phyloP scores from a whole-genome alignment of 202 grass and related monocot species.

The Zizania palustris region DNA sequence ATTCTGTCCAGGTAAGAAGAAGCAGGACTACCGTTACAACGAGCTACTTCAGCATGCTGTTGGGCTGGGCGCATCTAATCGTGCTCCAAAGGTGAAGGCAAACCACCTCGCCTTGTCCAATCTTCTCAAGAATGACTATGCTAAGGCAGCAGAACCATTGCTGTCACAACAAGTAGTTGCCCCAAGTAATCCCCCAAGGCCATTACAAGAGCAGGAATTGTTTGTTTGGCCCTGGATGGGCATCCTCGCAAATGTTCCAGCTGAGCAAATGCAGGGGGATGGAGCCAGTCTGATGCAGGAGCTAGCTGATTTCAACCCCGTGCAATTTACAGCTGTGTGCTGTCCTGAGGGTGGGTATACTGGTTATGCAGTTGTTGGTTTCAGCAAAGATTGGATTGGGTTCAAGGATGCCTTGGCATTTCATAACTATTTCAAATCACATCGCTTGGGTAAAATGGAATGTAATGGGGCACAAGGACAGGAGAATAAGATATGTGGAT shows the following conservation, averaged over 20 bases:
- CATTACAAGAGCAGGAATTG: constrained; percentile 41
- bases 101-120: constrained; percentile 62
- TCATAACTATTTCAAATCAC: constrained; percentile 46
- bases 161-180: constrained; percentile 21
- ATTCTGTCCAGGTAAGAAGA: constrained; percentile 65
- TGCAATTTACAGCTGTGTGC: constrained; percentile 20
- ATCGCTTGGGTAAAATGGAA: constrained; percentile 40
- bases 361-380: constrained; percentile 48
- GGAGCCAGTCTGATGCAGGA: constrained; percentile 39
- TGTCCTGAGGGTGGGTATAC: constrained; percentile 34
- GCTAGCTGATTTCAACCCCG: constrained; percentile 50
- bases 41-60: constrained; percentile 67
- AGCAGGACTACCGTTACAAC: constrained; percentile 59
- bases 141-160: constrained; percentile 38
- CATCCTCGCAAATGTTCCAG: constrained; percentile 62
- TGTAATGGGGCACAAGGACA: constrained; percentile 26
- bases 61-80: constrained; percentile 56
- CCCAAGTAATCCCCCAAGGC: constrained; percentile 38
- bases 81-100: constrained; percentile 52
- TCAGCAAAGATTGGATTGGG: constrained; percentile 62
- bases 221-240: constrained; percentile 80
- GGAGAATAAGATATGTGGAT: constrained; percentile 38
- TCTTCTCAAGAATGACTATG: constrained; percentile 56
- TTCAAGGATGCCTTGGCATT: constrained; percentile 65
- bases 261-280: constrained; percentile 7